These are phyloP conservation scores for Arachis hypogaea DNA, from an alignment of 306 rosid genomes.

Conservation along the genomic window DNA sequence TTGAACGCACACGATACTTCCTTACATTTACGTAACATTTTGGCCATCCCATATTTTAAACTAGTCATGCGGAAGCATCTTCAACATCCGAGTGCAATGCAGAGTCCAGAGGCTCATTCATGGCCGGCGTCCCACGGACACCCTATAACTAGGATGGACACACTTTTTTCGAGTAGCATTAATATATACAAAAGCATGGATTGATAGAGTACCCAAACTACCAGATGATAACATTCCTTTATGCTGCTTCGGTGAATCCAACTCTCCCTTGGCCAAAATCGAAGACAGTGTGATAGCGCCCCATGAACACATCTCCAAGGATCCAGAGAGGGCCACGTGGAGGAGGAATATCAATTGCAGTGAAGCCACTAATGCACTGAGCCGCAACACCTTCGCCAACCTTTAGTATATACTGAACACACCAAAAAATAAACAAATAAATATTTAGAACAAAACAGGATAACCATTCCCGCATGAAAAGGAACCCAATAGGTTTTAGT, in stretches of 20 bases:
- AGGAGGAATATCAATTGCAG: conserved; percentile 74
- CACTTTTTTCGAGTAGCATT: conserved; percentile 7
- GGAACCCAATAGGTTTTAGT: conserved; percentile 31
- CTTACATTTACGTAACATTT: background rate
- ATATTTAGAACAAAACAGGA: conserved; percentile 6
- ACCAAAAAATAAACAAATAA: conserved; percentile 36
- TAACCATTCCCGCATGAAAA: conserved; percentile 1
- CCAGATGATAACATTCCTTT: conserved; percentile 35
- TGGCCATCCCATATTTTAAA: background rate
- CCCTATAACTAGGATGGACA: background rate
- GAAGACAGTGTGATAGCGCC: conserved; percentile 90
- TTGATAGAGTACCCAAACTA: background rate
- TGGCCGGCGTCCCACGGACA: conserved; percentile 4
- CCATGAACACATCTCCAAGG: conserved; percentile 89
- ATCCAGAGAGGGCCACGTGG: conserved; percentile 97
- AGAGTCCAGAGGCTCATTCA: background rate
- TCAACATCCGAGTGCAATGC: conserved; percentile 16
- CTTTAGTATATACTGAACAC: conserved; percentile 78
- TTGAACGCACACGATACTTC: background rate
- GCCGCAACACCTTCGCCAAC: conserved; percentile 75
- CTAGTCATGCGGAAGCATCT: background rate
- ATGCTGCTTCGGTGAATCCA: conserved; percentile 91
- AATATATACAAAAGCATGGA: conserved; percentile 24
- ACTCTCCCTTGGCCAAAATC: conserved; percentile 73
- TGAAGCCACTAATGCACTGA: conserved; percentile 96